Evolutionary conservation across 1,284 basidiomycete genomes (phyloP).

Genomic region (Coniferiporia weirii): DNA sequence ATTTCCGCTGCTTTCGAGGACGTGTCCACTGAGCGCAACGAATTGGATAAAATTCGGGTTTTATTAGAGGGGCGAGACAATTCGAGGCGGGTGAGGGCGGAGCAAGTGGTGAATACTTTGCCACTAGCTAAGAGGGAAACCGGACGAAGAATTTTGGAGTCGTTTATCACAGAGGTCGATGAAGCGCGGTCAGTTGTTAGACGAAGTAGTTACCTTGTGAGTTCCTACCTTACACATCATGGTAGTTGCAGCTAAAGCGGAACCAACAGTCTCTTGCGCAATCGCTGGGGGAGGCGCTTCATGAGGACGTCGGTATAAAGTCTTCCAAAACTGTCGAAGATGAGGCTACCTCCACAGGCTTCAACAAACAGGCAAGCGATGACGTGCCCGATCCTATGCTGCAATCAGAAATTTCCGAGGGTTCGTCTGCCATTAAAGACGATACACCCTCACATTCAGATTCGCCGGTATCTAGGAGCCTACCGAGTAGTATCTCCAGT

Average conservation of each 20-base stretch:
- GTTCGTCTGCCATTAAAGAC: background rate
- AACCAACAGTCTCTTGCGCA: conserved; percentile 26
- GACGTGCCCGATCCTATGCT: background rate
- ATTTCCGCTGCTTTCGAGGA: conserved; percentile 61
- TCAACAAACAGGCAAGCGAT: background rate
- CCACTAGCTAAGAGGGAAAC: conserved; percentile 55
- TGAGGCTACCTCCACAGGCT: background rate
- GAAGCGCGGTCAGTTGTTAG: conserved; percentile 42
- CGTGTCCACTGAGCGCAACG: conserved; percentile 47
- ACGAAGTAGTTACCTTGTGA: conserved; percentile 43
- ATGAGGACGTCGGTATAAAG: conserved; percentile 14
- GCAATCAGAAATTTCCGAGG: conserved; percentile 1
- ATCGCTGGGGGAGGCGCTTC: conserved; percentile 50
- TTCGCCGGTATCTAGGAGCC: conserved; percentile 3
- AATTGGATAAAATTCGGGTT: conserved; percentile 55
- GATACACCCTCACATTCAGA: conserved; percentile 8
- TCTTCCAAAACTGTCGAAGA: background rate
- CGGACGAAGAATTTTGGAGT: conserved; percentile 58
- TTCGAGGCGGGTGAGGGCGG: conserved; percentile 41
- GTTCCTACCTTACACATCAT: conserved; percentile 32
- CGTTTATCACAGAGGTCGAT: conserved; percentile 59
- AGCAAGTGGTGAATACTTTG: conserved; percentile 52
- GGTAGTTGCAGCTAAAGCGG: conserved; percentile 2
- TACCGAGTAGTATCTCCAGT: conserved; percentile 17
- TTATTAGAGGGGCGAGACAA: conserved; percentile 53